Evolutionary conservation across 495 filamentous ascomycete species (phyloP), one percentile per base, ranked within the genome.

Genomic region (Lophium mytilinum): DNA sequence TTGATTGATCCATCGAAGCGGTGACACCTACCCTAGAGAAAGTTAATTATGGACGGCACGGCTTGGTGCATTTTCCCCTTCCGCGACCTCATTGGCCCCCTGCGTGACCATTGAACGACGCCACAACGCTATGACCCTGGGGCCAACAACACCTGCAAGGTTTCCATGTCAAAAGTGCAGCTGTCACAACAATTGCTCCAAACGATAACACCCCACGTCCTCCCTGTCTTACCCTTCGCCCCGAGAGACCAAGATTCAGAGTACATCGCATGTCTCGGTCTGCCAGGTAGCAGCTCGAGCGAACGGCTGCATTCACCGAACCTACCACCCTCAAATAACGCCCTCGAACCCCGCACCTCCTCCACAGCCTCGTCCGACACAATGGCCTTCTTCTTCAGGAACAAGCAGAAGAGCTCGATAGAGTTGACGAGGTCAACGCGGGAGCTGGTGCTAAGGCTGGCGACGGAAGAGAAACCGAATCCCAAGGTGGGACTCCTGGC

Each of bases 361-460:
- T 36, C 19, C 39, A 34, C 52, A 37, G 19, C 53, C 12, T 33
- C 36, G 33, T 21, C 15, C 45, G 36, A 17, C 59, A 66, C 61
- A 51, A 95, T 96, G 89, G 87, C 93, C 19, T 99, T 99, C 75
- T 81, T 98, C 59, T 96, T 96, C 69, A 78, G 90, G 65, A 83
- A 80, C 66, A 70, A 69, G 52, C 75, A 77, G 60, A 78, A 82
- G 76, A 72, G 77, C 67, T 64, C 78, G 49, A 69, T 75, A 33
- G 83, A 87, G 43, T 66, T 86, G 56, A 79, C 75, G 9, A 75
- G 72, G 62, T 72, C 77, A 19, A 79, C 79, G 30, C 84, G 80
- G 62, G 83, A 86, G 41, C 68, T 80, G 36, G 60, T 83, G 50
- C 54, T 69, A 36, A 76, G 73, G 57, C 62, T 84, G 43, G 46